Evolutionary conservation across 257 asterid genomes (phyloP).

Genomic region (Agastache rugosa): DNA sequence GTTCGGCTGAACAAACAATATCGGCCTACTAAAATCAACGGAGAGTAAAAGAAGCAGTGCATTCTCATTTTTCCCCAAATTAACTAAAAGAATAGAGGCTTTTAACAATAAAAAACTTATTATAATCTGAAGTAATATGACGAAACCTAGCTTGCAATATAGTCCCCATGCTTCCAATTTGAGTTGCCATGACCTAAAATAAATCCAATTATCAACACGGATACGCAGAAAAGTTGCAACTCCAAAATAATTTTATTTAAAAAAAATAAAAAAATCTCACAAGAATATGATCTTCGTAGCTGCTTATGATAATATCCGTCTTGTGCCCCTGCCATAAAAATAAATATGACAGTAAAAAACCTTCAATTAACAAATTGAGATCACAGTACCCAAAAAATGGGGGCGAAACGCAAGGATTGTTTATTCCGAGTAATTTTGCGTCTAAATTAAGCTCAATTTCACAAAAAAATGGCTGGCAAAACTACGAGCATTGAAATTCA

Average conservation of each 20-base stretch:
- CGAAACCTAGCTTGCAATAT: slow-evolving; percentile 83
- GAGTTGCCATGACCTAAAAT: slow-evolving; percentile 83
- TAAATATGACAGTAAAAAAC: neutral
- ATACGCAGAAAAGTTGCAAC: neutral
- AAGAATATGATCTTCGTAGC: slow-evolving; percentile 79
- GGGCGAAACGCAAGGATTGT: neutral
- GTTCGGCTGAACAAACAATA: neutral
- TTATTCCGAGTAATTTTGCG: neutral
- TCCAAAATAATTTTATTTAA: neutral
- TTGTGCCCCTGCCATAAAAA: slow-evolving; percentile 58
- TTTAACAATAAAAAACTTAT: neutral
- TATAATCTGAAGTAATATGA: neutral
- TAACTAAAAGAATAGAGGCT: slow-evolving; percentile 9
- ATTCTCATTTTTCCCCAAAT: slow-evolving; percentile 12
- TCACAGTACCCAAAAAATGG: neutral
- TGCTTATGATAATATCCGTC: slow-evolving; percentile 77
- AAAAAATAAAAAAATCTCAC: slow-evolving; percentile 50
- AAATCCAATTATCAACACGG: slow-evolving; percentile 1
- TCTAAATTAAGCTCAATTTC: slow-evolving; percentile 2
- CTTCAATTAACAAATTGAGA: slow-evolving; percentile 1
- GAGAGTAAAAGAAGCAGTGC: neutral
- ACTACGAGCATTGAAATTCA: neutral
- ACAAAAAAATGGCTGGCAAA: neutral
- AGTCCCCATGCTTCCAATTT: slow-evolving; percentile 97
- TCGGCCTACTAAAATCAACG: neutral